phyloP scores from a whole-genome alignment of 371 early-diverging fungal species.

The Chytridium lagenaria region DNA sequence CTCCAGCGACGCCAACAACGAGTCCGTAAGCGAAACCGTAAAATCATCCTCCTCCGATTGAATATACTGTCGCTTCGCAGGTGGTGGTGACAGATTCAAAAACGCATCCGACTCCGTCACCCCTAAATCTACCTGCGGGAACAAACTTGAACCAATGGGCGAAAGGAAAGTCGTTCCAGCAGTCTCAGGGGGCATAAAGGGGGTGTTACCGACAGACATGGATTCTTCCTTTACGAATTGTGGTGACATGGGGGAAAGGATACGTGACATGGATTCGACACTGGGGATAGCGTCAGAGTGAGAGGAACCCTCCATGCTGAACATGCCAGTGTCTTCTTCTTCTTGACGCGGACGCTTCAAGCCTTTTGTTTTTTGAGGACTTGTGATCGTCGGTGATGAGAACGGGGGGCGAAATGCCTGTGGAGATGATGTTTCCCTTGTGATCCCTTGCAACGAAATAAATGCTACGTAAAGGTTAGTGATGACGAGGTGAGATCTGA shows the following conservation, averaged over 20 bases:
- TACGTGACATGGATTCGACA: not conserved
- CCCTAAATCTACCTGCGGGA: not conserved
- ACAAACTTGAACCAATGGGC: not conserved
- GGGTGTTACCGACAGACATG: not conserved
- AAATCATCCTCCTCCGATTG: not conserved
- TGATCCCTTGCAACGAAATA: conserved; percentile 78
- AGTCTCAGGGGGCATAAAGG: not conserved
- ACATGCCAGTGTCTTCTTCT: not conserved
- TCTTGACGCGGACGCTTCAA: not conserved
- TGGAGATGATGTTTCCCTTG: conserved; percentile 70
- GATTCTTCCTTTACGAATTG: not conserved
- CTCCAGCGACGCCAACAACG: not conserved
- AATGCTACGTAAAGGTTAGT: conserved; percentile 51
- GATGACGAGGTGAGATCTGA: conserved; percentile 24
- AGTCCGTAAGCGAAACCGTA: not conserved
- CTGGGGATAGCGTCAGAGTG: not conserved
- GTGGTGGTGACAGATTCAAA: not conserved
- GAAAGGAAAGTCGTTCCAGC: not conserved
- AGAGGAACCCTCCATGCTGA: not conserved
- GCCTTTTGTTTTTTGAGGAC: conserved; percentile 47
- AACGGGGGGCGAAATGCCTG: conserved; percentile 88
- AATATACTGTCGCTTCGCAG: not conserved
- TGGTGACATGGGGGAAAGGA: not conserved
- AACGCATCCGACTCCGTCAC: not conserved
- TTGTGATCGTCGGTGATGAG: conserved; percentile 98